Base-by-base conservation (phyloP, 23 red algal species). In the Agarophyton chilense region DNA sequence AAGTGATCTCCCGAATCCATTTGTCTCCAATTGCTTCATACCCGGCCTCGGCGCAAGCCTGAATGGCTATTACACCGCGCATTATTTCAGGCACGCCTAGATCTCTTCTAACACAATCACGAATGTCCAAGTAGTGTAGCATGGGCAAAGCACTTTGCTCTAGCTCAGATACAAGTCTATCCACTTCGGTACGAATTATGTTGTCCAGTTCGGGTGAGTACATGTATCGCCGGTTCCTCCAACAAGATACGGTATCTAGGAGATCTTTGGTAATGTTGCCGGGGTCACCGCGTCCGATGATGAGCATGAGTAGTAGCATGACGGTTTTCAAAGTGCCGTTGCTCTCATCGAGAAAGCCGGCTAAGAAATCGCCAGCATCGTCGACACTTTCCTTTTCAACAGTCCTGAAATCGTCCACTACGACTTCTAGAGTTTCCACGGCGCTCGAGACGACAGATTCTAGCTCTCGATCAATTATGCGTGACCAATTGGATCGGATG, bases 1-100 rank as follows among this genome's bases (percentile, higher is more conserved):
- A 43, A 0, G 68, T 74, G 12, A 74, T 47, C 19, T 74, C 68
- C 4, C 68, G 68, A 46, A 74, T 74, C 68, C 68, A 74, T 47
- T 74, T 74, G 68, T 74, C 68, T 0, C 68, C 68, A 24, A 74
- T 2, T 47, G 68, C 68, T 47, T 74, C 68, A 38, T 74, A 74
- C 2, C 68, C 68, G 9, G 68, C 68, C 68, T 74, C 68, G 38
- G 40, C 68, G 34, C 68, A 74, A 0, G 68, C 68, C 18, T 74
- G 68, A 47, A 74, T 74, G 36, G 68, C 68, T 25, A 74, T 6
- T 0, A 49, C 68, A 16, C 43, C 29, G 43, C 68, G 68, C 68
- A 74, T 74, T 1, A 46, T 43, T 46, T 74, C 68, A 10, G 40
- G 36, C 43, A 74, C 38, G 4, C 68, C 43, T 10, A 74, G 43